These are phyloP conservation scores for Candida nemodendra DNA, from an alignment of 805 yeast genomes.

Conservation along the genomic window DNA sequence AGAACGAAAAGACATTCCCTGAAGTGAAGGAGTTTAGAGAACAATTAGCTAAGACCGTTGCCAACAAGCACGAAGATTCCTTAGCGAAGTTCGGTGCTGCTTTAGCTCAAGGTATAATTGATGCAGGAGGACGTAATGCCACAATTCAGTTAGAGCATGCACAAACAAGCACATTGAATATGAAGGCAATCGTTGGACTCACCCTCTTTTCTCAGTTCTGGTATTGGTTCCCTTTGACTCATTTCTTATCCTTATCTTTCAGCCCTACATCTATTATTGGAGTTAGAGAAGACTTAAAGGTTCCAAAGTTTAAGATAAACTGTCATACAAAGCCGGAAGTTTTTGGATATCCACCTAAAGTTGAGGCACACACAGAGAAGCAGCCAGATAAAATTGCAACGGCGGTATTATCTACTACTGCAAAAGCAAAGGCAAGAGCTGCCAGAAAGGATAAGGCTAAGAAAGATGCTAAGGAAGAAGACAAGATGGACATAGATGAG, in stretches of 20 bases:
- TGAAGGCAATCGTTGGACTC: conserved; percentile 88
- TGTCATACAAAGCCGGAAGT: conserved; percentile 78
- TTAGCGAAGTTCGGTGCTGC: conserved; percentile 98
- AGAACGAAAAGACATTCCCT: conserved; percentile 78
- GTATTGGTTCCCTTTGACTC: conserved; percentile 98
- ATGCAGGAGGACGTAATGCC: conserved; percentile 98
- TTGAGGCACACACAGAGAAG: conserved; percentile 73
- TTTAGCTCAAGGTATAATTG: conserved; percentile 93
- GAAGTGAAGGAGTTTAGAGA: conserved; percentile 77
- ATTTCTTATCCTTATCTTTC: conserved; percentile 87
- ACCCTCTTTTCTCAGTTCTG: conserved; percentile 90
- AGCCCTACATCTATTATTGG: conserved; percentile 91
- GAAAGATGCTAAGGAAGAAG: conserved; percentile 37
- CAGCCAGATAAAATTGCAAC: conserved; percentile 87
- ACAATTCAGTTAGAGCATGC: conserved; percentile 86
- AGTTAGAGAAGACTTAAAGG: conserved; percentile 77
- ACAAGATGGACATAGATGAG: conserved; percentile 38
- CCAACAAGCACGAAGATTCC: conserved; percentile 92
- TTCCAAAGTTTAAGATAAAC: conserved; percentile 78
- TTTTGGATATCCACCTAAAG: conserved; percentile 88
- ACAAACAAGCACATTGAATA: conserved; percentile 86
- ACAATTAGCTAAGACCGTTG: conserved; percentile 68
- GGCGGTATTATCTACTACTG: conserved; percentile 92
- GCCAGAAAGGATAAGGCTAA: conserved; percentile 49
- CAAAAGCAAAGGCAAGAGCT: conserved; percentile 90